These are phyloP conservation scores for Carex cristatella DNA, from an alignment of 176 grass and related monocot species.

Conservation along the genomic window DNA sequence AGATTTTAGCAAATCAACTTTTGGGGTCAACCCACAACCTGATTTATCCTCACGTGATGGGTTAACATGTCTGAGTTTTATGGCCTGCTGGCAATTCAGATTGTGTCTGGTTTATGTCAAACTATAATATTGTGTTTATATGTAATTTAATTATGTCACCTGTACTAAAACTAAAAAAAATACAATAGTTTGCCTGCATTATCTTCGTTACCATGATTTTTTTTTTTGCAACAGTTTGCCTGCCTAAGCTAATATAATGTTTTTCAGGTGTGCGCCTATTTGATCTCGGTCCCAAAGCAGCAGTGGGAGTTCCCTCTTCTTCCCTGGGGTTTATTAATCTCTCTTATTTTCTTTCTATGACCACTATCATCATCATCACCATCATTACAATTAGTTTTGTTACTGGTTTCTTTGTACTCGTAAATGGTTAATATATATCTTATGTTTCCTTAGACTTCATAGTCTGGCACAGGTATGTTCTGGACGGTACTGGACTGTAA, in stretches of 20 bases:
- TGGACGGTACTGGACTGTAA: neutral
- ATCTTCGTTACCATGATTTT: neutral
- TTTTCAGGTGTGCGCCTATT: slow-evolving; percentile 69
- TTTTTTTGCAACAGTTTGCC: neutral
- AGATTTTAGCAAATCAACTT: neutral
- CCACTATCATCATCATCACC: neutral
- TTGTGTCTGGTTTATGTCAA: neutral
- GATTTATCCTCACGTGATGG: neutral
- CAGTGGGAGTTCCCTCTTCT: slow-evolving; percentile 88
- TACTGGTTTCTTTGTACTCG: neutral
- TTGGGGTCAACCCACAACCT: neutral
- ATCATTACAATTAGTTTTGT: neutral
- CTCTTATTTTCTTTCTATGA: neutral
- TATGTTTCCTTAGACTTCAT: neutral
- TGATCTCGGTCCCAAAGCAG: slow-evolving; percentile 74
- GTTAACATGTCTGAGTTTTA: neutral
- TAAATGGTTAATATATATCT: neutral
- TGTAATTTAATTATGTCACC: neutral
- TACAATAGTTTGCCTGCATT: neutral
- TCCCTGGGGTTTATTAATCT: slow-evolving; percentile 68
- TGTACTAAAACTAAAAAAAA: neutral
- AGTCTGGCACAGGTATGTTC: neutral
- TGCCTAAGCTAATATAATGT: neutral
- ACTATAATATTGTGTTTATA: neutral
- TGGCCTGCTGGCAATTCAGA: neutral